phyloP scores from a whole-genome alignment of 108 stramenopile genomes.

The Fragilaria crotonensis region DNA sequence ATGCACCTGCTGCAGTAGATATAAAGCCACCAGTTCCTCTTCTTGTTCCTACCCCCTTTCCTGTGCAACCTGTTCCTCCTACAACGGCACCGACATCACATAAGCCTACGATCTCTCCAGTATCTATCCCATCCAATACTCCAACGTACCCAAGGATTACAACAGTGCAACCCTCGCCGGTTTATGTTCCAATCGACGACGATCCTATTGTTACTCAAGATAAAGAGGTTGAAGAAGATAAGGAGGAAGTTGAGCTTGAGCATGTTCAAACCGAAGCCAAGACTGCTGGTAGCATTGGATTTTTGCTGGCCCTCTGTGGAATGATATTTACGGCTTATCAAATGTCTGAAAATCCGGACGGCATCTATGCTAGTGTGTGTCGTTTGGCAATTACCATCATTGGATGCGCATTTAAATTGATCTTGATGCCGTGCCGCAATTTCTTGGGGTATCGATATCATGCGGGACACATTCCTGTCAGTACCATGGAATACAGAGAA shows the following conservation, averaged over 20 bases:
- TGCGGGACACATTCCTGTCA: constrained; percentile 35
- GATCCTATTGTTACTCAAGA: constrained; percentile 3
- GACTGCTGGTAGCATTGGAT: constrained; percentile 51
- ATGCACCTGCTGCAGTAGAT: too few species aligned
- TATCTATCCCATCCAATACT: too few species aligned
- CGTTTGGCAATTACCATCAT: constrained; percentile 44
- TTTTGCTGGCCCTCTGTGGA: constrained; percentile 42
- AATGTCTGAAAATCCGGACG: constrained; percentile 82
- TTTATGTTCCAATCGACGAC: constrained; percentile 8
- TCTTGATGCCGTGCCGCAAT: constrained; percentile 60
- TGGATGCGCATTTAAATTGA: constrained; percentile 50
- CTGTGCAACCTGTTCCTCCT: too few species aligned
- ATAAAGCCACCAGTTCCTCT: too few species aligned
- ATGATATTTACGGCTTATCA: constrained; percentile 75
- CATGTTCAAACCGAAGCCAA: constrained; percentile 59
- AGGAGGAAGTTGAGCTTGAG: constrained; percentile 26
- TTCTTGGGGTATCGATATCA: constrained; percentile 24
- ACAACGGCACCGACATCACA: too few species aligned
- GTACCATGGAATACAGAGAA: constrained; percentile 28
- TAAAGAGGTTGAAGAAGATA: constrained; percentile 18
- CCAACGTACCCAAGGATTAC: not conserved
- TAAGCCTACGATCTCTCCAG: too few species aligned
- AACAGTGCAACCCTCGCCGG: not conserved
- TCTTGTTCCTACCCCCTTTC: too few species aligned
- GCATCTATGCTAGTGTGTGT: constrained; percentile 58